phyloP scores from a whole-genome alignment of 2,329 filamentous ascomycete species.

The Claviceps monticola region DNA sequence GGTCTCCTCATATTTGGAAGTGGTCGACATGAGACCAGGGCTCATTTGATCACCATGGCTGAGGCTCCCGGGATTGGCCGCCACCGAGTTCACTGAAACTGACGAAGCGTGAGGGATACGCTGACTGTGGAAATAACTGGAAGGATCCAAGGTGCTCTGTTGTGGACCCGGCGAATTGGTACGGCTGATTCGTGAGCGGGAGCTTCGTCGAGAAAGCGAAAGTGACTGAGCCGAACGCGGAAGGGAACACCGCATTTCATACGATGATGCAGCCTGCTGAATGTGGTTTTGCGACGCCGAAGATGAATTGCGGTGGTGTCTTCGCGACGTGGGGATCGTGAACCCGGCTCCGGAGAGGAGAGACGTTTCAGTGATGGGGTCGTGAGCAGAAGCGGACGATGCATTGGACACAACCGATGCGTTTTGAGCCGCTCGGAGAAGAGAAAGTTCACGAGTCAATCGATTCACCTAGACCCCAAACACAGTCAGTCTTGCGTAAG shows the following conservation, averaged over 20 bases:
- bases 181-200: constrained; percentile 37
- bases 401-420: constrained; percentile 51
- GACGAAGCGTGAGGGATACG: constrained; percentile 23
- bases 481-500: too few species aligned
- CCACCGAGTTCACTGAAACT: constrained; percentile 22
- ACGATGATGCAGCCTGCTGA: constrained; percentile 21
- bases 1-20: constrained; percentile 48
- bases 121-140: constrained; percentile 35
- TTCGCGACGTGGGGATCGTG: constrained; percentile 39
- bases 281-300: constrained; percentile 38
- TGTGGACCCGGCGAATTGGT: constrained; percentile 33
- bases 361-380: constrained; percentile 33
- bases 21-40: constrained; percentile 41
- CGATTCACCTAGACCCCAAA: constrained; percentile 60
- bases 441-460: constrained; percentile 72
- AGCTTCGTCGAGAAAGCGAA: constrained; percentile 39
- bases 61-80: constrained; percentile 26
- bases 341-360: constrained; percentile 44
- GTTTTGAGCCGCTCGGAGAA: constrained; percentile 61
- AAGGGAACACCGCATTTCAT: constrained; percentile 28
- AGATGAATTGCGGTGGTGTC: constrained; percentile 45
- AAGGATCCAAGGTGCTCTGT: constrained; percentile 29
- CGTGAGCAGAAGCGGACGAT: constrained; percentile 43
- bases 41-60: constrained; percentile 29
- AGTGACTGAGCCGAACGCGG: constrained; percentile 30